These are phyloP conservation scores for Nematocida ausubeli DNA, from an alignment of 371 early-diverging fungal genomes.

Conservation along the genomic window DNA sequence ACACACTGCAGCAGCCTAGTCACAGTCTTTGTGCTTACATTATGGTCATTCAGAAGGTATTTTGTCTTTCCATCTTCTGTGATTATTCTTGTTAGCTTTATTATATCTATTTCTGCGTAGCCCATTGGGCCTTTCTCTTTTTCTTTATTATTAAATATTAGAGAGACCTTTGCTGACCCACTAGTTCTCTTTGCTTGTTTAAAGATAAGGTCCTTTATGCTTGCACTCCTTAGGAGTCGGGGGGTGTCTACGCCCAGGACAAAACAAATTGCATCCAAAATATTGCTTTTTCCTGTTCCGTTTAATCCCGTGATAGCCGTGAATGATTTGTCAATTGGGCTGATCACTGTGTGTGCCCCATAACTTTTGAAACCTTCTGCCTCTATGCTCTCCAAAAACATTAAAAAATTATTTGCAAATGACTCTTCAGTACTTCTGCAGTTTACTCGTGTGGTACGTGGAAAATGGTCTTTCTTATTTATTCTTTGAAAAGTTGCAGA, in stretches of 20 bases:
- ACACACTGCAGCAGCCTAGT: slow-evolving; percentile 75
- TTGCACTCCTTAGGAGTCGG: slow-evolving; percentile 79
- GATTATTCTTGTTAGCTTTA: slow-evolving; percentile 40
- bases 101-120: slow-evolving; percentile 24
- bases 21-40: slow-evolving; percentile 77
- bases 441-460: slow-evolving; percentile 8
- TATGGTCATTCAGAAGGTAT: slow-evolving; percentile 80
- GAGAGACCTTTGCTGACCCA: slow-evolving; percentile 40
- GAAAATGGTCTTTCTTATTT: neutral
- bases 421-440: neutral
- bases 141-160: slow-evolving; percentile 44
- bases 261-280: slow-evolving; percentile 97
- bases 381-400: slow-evolving; percentile 64
- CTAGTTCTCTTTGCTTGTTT: slow-evolving; percentile 76
- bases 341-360: slow-evolving; percentile 55
- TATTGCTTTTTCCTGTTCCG: slow-evolving; percentile 97
- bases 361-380: slow-evolving; percentile 68
- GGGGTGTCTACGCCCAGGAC: slow-evolving; percentile 73
- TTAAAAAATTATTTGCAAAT: slow-evolving; percentile 31
- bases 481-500: neutral
- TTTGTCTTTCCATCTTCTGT: slow-evolving; percentile 53
- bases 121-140: slow-evolving; percentile 15
- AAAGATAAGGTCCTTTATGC: slow-evolving; percentile 87
- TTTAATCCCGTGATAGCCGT: slow-evolving; percentile 98
- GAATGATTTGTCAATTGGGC: slow-evolving; percentile 70